Evolutionary conservation across 2,329 filamentous ascomycete genomes (phyloP).

Genomic region (Zymoseptoria tritici): DNA sequence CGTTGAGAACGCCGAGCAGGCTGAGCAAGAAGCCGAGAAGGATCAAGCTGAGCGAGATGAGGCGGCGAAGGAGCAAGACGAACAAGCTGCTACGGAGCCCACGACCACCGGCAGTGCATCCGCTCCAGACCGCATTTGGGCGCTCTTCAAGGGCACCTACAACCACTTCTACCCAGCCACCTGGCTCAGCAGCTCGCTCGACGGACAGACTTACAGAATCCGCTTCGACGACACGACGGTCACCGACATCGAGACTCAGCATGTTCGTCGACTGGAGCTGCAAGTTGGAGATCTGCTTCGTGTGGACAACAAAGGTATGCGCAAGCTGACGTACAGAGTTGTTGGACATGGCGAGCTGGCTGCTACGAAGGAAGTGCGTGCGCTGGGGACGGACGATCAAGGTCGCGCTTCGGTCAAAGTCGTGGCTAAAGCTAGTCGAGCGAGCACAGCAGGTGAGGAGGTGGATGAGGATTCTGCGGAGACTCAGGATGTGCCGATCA

Average conservation of each 20-base stretch:
- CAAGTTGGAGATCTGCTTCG: constrained; percentile 40
- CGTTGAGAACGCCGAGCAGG: not conserved
- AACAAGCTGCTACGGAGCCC: not conserved
- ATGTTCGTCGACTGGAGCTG: constrained; percentile 39
- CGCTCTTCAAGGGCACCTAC: constrained; percentile 47
- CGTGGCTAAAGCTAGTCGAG: constrained; percentile 32
- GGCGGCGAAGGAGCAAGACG: not conserved
- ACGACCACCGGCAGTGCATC: not conserved
- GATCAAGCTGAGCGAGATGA: not conserved
- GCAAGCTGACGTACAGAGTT: constrained; percentile 39
- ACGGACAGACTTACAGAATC: constrained; percentile 37
- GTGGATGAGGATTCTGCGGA: constrained; percentile 16
- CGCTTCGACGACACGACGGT: constrained; percentile 43
- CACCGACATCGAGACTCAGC: constrained; percentile 33
- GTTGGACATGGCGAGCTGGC: constrained; percentile 35
- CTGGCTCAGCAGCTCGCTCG: constrained; percentile 43
- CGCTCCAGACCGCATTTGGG: constrained; percentile 48
- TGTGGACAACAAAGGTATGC: constrained; percentile 39
- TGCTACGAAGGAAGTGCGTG: constrained; percentile 23
- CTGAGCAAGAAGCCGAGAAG: not conserved
- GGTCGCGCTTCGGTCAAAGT: constrained; percentile 37
- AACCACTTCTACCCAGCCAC: constrained; percentile 54
- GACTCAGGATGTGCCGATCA: constrained; percentile 34
- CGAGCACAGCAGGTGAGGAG: constrained; percentile 26
- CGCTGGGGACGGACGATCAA: constrained; percentile 34